Evolutionary conservation across 2,329 filamentous ascomycete species (phyloP).

Genomic region (Monascus ruber): DNA sequence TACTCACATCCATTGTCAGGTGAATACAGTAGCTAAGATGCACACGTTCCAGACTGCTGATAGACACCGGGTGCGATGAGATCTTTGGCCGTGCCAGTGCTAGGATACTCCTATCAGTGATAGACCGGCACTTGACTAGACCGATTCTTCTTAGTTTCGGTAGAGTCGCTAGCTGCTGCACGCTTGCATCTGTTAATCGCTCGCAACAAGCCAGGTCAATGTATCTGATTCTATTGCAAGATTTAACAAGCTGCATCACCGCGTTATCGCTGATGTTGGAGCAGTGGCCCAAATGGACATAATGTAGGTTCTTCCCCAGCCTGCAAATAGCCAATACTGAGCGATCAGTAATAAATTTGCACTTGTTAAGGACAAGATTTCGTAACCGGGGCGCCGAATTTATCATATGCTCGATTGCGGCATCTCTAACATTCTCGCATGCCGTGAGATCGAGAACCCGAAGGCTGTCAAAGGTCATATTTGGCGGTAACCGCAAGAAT

Average conservation of each 20-base stretch:
- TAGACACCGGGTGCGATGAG: slow-evolving; percentile 45
- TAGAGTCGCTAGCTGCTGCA: slow-evolving; percentile 69
- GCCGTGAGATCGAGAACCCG: slow-evolving; percentile 90
- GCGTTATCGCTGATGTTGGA: slow-evolving; percentile 80
- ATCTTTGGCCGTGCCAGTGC: slow-evolving; percentile 59
- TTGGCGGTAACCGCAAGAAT: slow-evolving; percentile 64
- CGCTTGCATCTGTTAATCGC: slow-evolving; percentile 75
- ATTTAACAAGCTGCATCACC: slow-evolving; percentile 69
- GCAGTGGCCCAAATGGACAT: slow-evolving; percentile 91
- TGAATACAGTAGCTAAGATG: slow-evolving; percentile 92
- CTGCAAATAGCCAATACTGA: slow-evolving; percentile 78
- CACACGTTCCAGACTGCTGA: slow-evolving; percentile 73
- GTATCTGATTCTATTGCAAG: slow-evolving; percentile 88
- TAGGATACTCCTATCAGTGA: slow-evolving; percentile 81
- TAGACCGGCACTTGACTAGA: slow-evolving; percentile 81
- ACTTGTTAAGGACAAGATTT: slow-evolving; percentile 91
- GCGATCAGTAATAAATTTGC: slow-evolving; percentile 78
- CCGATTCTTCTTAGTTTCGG: slow-evolving; percentile 93
- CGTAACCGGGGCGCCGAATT: slow-evolving; percentile 74
- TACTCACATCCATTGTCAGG: slow-evolving; percentile 55
- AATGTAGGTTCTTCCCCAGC: slow-evolving; percentile 91
- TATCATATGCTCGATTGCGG: slow-evolving; percentile 79
- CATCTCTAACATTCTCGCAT: slow-evolving; percentile 72
- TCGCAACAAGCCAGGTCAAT: slow-evolving; percentile 95
- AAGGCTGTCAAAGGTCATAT: slow-evolving; percentile 68